Base-by-base conservation (phyloP, 139 green algal genomes). In the Tetraselmis chui region DNA sequence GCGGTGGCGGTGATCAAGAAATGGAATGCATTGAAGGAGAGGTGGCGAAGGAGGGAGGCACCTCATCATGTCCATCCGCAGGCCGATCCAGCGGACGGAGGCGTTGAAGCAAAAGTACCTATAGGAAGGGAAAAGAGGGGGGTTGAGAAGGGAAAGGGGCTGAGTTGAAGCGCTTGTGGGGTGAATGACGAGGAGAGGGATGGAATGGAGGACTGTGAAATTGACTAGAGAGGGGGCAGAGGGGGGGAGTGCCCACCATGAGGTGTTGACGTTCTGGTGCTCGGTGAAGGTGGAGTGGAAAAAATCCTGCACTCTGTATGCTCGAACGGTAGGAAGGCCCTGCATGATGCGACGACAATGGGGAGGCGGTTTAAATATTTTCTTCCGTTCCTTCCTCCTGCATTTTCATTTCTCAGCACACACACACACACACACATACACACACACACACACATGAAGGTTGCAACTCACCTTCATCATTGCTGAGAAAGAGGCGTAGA, bases 261-360 rank as follows among this genome's bases (percentile, higher is more conserved):
- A 59, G 32, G 86, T 83, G 82, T 96, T 96, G 79, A 87, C 59
- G 28, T 89, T 86, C 1, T 94, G 86, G 23, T 85, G 78, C 22
- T 1, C 25, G 31, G 92, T 67, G 78, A 96, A 95, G 11, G 74
- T 23, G 11, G 79, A 28, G 58, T 91, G 84, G 82, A 95, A 95
- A 83, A 87, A 85, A 30, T 11, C 28, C 24, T 84, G 79, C 1
- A 87, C 92, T 59, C 83, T 85, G 82, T 94, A 99, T 22, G 97
- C 96, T 2, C 96, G 88, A 76, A 99, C 98, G 32, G 95, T 98
- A 59, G 93, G 87, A 78, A 99, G 87, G 75, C 96, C 96, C 84
- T 92, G 81, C 83, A 78, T 32, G 29, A 28, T 86, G 31, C 1
- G 84, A 32, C 30, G 26, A 28, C 22, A 59, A 22, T 1, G 1